Percentiles rank a stretch among this genome's conserved stretches.
These are phyloP conservation scores for Aurifilum marmelostoma DNA, from an alignment of 2,329 filamentous ascomycete species.

Conservation along the genomic window DNA sequence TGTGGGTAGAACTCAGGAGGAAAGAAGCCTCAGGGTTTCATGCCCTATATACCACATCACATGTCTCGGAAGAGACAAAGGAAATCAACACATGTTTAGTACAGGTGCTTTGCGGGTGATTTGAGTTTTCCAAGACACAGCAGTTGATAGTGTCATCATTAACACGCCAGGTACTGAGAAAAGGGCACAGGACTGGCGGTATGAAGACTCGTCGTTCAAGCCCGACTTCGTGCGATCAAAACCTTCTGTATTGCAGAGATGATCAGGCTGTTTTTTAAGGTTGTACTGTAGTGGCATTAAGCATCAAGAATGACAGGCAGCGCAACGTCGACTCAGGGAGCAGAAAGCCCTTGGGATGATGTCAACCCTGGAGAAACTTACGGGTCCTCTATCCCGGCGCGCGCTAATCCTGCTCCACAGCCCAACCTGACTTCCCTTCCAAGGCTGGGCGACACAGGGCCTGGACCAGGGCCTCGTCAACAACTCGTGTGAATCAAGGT, in stretches of 20 bases:
- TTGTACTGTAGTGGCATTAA: not conserved
- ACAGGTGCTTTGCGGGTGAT: not conserved
- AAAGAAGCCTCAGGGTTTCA: slow-evolving; percentile 10
- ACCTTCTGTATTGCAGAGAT: not conserved
- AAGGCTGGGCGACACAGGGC: slow-evolving; percentile 1
- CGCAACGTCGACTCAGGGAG: slow-evolving; percentile 14
- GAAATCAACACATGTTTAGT: not conserved
- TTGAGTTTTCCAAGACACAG: not conserved
- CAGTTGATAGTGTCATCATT: not conserved
- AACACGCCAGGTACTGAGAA: not conserved
- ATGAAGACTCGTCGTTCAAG: no score
- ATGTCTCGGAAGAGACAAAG: not conserved
- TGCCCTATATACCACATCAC: slow-evolving; percentile 6
- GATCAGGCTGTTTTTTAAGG: slow-evolving; percentile 2
- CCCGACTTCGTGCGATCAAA: not conserved
- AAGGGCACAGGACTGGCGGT: not conserved
- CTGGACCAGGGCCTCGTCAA: not conserved
- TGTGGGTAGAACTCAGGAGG: slow-evolving; percentile 3
- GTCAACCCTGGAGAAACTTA: slow-evolving; percentile 6
- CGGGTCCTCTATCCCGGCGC: slow-evolving; percentile 4
- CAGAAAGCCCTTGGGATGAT: slow-evolving; percentile 4
- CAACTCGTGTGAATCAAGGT: not conserved
- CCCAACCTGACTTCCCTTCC: not conserved
- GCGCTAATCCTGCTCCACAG: slow-evolving; percentile 4
- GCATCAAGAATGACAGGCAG: slow-evolving; percentile 4